phyloP scores from a whole-genome alignment of 768 basidiomycete genomes.

The Trametes meyenii region DNA sequence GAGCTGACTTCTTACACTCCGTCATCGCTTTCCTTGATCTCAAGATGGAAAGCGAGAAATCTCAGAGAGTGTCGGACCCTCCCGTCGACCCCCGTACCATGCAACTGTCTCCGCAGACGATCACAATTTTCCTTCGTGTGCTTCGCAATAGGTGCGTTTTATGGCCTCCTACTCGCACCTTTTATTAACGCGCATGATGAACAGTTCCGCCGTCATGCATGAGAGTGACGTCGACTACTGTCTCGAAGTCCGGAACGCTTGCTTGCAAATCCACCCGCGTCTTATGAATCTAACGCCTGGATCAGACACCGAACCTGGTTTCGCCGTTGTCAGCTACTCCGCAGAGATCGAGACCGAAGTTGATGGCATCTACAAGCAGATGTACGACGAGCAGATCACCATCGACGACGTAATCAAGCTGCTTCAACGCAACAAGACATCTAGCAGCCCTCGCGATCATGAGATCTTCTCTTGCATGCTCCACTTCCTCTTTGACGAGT shows the following conservation, averaged over 20 bases:
- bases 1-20: slow-evolving; percentile 83
- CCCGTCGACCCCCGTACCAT: slow-evolving; percentile 79
- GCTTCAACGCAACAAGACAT: slow-evolving; percentile 84
- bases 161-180: neutral
- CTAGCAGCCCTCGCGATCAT: slow-evolving; percentile 82
- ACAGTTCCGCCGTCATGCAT: slow-evolving; percentile 72
- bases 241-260: slow-evolving; percentile 88
- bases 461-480: slow-evolving; percentile 99
- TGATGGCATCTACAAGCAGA: slow-evolving; percentile 94
- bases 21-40: slow-evolving; percentile 87
- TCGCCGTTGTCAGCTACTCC: slow-evolving; percentile 85
- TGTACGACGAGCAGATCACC: slow-evolving; percentile 94
- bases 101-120: slow-evolving; percentile 83
- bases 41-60: slow-evolving; percentile 92
- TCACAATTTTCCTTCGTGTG: slow-evolving; percentile 90
- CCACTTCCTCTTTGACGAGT: slow-evolving; percentile 99
- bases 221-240: slow-evolving; percentile 83
- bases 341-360: slow-evolving; percentile 91
- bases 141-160: slow-evolving; percentile 76
- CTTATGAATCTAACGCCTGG: slow-evolving; percentile 92
- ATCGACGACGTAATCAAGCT: slow-evolving; percentile 93
- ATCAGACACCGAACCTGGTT: slow-evolving; percentile 87
- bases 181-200: neutral
- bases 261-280: slow-evolving; percentile 93
- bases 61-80: slow-evolving; percentile 74